Conservation (phyloP, 1,139 yeast genomes). For the Diutina sp. region DNA sequence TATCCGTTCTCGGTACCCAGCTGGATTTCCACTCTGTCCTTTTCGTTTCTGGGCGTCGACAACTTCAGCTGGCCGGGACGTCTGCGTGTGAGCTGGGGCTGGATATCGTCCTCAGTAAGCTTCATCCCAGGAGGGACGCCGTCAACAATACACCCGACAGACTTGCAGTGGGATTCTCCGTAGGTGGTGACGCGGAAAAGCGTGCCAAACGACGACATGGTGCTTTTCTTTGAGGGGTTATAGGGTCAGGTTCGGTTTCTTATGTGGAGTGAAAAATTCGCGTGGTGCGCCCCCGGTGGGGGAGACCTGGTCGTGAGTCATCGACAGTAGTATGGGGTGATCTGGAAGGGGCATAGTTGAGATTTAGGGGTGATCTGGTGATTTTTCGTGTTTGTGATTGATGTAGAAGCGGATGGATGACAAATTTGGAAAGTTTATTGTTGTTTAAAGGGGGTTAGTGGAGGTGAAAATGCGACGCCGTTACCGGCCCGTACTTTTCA, state of each 20-base stretch:
- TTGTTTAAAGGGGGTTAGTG: too few relatives aligned
- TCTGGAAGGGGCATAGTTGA: too few relatives aligned
- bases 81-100: constrained; percentile 91
- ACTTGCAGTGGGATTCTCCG: constrained; percentile 96
- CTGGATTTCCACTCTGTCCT: constrained; percentile 85
- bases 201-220: constrained; percentile 33
- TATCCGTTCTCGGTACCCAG: constrained; percentile 88
- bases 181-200: constrained; percentile 71
- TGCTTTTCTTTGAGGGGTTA: not conserved
- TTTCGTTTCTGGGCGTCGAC: constrained; percentile 92
- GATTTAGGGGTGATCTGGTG: too few relatives aligned
- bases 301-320: not conserved
- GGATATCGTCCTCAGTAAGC: constrained; percentile 76
- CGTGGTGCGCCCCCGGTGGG: not conserved
- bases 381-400: not conserved
- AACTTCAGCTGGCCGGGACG: constrained; percentile 94
- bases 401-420: not conserved
- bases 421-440: not conserved
- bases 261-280: not conserved
- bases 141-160: constrained; percentile 98
- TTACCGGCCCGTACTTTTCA: not conserved
- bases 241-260: not conserved
- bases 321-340: not conserved
- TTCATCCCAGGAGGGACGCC: constrained; percentile 95
- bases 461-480: not conserved